Evolutionary conservation across 208 protist genomes (phyloP).

Genomic region (Crithidia expoeki): DNA sequence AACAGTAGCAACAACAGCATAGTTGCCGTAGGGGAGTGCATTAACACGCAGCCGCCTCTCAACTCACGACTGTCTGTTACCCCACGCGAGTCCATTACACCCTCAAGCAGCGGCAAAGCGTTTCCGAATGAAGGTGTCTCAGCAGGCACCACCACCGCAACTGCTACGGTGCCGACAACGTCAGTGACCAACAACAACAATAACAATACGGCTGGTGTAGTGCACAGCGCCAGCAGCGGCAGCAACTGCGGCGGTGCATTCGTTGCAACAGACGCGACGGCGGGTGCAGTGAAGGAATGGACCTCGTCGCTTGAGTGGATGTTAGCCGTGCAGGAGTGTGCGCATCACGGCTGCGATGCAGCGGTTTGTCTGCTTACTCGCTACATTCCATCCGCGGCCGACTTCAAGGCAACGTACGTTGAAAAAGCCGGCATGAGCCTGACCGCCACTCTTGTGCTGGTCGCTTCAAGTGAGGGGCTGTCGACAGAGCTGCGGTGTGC

Average conservation of each 20-base stretch:
- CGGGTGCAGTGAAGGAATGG: conserved; percentile 7
- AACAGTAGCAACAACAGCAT: not conserved
- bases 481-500: conserved; percentile 22
- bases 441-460: conserved; percentile 51
- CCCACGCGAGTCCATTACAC: not conserved
- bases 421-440: conserved; percentile 55
- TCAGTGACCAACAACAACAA: not conserved
- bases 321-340: conserved; percentile 46
- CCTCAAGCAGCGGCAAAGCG: not conserved
- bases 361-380: conserved; percentile 53
- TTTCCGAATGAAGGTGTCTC: not conserved
- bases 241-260: not conserved
- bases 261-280: not conserved
- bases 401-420: conserved; percentile 31
- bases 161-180: not conserved
- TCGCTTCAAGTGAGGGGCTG: conserved; percentile 42
- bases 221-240: not conserved
- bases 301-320: conserved; percentile 25
- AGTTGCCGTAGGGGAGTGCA: not conserved
- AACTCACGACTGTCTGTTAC: not conserved
- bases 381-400: conserved; percentile 32
- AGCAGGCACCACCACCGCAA: not conserved
- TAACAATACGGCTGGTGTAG: not conserved
- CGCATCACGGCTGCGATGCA: conserved; percentile 50
- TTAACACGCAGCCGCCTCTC: not conserved